Percentiles rank a stretch among this genome's conserved stretches.
Evolutionary conservation across 495 filamentous ascomycete genomes (phyloP).

Genomic region (Trichoderma reesei): DNA sequence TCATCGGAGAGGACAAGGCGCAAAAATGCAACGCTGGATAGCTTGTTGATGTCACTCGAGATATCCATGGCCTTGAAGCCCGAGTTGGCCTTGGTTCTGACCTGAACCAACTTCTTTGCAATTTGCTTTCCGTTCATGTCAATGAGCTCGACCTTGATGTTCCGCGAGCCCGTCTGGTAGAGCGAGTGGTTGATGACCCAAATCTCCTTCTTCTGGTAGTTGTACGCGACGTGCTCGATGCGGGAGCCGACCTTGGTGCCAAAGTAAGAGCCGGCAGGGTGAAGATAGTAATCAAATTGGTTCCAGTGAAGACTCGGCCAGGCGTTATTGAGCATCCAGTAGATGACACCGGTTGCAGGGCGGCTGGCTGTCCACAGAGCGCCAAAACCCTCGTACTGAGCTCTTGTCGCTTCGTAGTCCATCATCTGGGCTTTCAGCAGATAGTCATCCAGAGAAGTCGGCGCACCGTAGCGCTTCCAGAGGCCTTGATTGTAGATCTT

Average conservation of each 20-base stretch:
- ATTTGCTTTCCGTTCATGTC: constrained; percentile 36
- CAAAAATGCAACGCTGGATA: constrained; percentile 39
- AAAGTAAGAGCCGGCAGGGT: constrained; percentile 48
- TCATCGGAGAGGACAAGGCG: constrained; percentile 34
- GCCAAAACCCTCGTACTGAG: constrained; percentile 49
- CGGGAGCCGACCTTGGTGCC: constrained; percentile 45
- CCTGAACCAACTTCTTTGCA: constrained; percentile 18
- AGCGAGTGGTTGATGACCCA: constrained; percentile 50
- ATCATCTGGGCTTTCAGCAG: constrained; percentile 45
- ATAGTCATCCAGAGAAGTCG: constrained; percentile 45
- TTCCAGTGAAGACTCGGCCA: constrained; percentile 61
- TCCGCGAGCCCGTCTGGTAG: constrained; percentile 31
- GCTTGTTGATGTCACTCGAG: constrained; percentile 19
- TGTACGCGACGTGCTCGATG: constrained; percentile 48
- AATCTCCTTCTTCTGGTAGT: constrained; percentile 35
- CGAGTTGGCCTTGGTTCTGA: constrained; percentile 28
- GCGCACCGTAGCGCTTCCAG: constrained; percentile 43
- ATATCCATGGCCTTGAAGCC: constrained; percentile 26
- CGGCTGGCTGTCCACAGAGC: constrained; percentile 40
- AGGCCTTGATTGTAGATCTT: constrained; percentile 47
- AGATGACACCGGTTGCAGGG: constrained; percentile 51
- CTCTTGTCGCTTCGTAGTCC: constrained; percentile 54
- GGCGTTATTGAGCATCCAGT: constrained; percentile 61
- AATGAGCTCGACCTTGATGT: constrained; percentile 38
- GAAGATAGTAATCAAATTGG: constrained; percentile 55